Conservation (phyloP, 148 eudicot genomes). For the Rhododendron simsii region DNA sequence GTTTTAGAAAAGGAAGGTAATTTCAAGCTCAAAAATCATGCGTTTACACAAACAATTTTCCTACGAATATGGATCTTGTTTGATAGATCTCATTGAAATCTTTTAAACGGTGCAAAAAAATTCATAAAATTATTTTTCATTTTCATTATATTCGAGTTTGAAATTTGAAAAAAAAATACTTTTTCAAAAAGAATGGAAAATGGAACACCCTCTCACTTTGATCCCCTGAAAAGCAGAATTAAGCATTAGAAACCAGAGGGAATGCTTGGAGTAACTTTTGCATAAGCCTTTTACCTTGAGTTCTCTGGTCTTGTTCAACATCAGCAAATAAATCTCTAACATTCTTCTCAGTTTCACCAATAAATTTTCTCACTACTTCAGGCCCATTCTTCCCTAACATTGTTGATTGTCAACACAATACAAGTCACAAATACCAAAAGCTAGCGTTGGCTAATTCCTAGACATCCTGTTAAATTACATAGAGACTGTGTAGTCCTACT, state of each 20-base stretch:
- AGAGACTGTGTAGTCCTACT: not conserved
- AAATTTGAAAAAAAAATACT: too few species aligned
- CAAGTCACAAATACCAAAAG: not conserved
- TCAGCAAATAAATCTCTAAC: conserved; percentile 98
- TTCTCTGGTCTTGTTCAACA: conserved; percentile 92
- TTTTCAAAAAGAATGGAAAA: too few species aligned
- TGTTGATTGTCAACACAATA: conserved; percentile 24
- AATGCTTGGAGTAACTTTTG: not conserved
- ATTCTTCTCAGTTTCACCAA: conserved; percentile 99
- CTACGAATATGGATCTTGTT: too few species aligned
- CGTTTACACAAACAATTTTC: too few species aligned
- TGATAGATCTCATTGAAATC: too few species aligned
- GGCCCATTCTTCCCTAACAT: conserved; percentile 97
- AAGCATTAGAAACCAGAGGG: not conserved
- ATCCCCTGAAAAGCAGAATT: conserved; percentile 61
- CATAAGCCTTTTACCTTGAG: conserved; percentile 38
- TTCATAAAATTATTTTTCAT: too few species aligned
- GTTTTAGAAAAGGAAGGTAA: too few species aligned
- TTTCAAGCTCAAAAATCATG: too few species aligned
- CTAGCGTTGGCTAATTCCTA: not conserved
- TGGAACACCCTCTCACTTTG: too few species aligned
- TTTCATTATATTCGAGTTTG: too few species aligned
- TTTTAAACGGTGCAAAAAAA: too few species aligned
- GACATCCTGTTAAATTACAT: not conserved
- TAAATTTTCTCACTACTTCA: conserved; percentile 94